Conservation (phyloP, 208 protist species). For the Dictyostelium gargantuum region DNA sequence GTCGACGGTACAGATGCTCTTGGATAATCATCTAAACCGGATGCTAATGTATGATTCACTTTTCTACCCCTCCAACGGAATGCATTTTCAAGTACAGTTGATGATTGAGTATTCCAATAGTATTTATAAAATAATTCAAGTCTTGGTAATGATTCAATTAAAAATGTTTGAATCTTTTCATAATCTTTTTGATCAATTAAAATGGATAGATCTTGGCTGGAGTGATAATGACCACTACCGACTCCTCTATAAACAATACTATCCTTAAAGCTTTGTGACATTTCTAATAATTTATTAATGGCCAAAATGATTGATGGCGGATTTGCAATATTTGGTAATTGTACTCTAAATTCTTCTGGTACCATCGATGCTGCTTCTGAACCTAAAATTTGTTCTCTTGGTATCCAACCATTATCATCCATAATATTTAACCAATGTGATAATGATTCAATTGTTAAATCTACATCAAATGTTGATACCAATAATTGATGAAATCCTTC, state of each 20-base stretch:
- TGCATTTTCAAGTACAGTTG: background rate
- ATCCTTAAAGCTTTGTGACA: background rate
- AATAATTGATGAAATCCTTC: slow-evolving; percentile 91
- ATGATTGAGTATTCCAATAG: slow-evolving; percentile 37
- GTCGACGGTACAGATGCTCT: slow-evolving; percentile 28
- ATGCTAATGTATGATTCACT: slow-evolving; percentile 84
- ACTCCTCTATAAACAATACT: background rate
- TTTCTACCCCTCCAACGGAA: slow-evolving; percentile 86
- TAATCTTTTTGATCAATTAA: background rate
- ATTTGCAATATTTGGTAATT: slow-evolving; percentile 83
- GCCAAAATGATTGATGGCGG: slow-evolving; percentile 85
- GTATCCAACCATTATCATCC: slow-evolving; percentile 87
- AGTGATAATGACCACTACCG: too few relatives aligned
- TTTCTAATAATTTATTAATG: slow-evolving; percentile 49
- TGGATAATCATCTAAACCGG: slow-evolving; percentile 90
- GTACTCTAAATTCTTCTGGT: slow-evolving; percentile 84
- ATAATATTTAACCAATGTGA: slow-evolving; percentile 86
- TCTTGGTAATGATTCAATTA: slow-evolving; percentile 3
- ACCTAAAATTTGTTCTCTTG: slow-evolving; percentile 90
- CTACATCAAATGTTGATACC: slow-evolving; percentile 78
- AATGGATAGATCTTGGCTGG: background rate
- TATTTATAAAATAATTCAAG: background rate
- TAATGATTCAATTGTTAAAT: slow-evolving; percentile 81
- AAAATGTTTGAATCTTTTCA: background rate
- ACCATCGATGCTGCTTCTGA: slow-evolving; percentile 79